phyloP scores from a whole-genome alignment of 495 filamentous ascomycete genomes.

The Saxophila tyrrhenica region DNA sequence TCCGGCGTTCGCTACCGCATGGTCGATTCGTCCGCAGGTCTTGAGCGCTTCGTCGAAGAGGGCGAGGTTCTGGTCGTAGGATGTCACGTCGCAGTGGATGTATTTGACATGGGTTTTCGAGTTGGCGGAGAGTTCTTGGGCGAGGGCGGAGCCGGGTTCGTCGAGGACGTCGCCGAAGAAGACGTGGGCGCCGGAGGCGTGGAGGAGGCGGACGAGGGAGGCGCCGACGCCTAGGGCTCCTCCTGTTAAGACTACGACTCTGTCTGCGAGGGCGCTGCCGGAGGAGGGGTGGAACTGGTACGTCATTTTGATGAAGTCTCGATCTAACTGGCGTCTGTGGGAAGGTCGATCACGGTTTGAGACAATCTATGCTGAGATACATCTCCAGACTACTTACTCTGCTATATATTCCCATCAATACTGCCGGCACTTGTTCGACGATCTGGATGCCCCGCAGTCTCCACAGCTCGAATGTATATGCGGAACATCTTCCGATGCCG shows the following conservation, averaged over 20 bases:
- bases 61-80: conserved; percentile 14
- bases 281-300: conserved; percentile 12
- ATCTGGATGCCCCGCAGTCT: not conserved
- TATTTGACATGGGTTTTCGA: not conserved
- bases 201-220: conserved; percentile 12
- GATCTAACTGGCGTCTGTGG: not conserved
- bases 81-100: conserved; percentile 14
- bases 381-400: not conserved
- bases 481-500: not conserved
- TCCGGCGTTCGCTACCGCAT: conserved; percentile 19
- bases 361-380: not conserved
- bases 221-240: conserved; percentile 12
- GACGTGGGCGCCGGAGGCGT: conserved; percentile 17
- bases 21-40: conserved; percentile 17
- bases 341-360: not conserved
- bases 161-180: conserved; percentile 20
- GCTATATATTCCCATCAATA: not conserved
- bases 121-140: conserved; percentile 1
- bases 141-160: conserved; percentile 8
- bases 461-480: not conserved
- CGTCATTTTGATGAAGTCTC: conserved; percentile 6
- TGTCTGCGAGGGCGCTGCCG: conserved; percentile 1
- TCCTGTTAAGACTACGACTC: conserved; percentile 16
- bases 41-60: conserved; percentile 15
- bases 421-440: not conserved